A percentile compares a stretch with the other conserved stretches of the same genome.
These are phyloP conservation scores for Russula sp. DNA, from an alignment of 768 basidiomycete genomes.

Conservation along the genomic window DNA sequence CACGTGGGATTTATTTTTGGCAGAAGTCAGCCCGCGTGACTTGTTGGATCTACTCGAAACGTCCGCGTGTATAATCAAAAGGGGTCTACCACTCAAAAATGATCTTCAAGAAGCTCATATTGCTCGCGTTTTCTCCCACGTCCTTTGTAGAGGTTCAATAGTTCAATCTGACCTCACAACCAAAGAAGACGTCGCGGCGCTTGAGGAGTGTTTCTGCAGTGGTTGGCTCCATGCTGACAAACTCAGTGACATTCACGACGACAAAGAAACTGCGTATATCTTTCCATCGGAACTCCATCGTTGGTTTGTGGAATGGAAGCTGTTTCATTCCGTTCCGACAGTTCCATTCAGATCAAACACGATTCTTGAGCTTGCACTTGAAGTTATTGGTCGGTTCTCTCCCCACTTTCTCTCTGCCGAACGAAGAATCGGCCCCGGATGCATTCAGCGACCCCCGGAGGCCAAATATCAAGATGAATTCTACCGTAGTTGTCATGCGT, in stretches of 20 bases:
- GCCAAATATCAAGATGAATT: neutral
- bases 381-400: neutral
- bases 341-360: neutral
- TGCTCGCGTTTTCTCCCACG: neutral
- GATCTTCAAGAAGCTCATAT: neutral
- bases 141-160: neutral
- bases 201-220: neutral
- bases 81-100: neutral
- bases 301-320: neutral
- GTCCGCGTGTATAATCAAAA: neutral
- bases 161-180: neutral
- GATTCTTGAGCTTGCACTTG: neutral
- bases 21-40: neutral
- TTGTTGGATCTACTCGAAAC: neutral
- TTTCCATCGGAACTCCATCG: neutral
- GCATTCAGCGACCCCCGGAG: neutral
- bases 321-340: neutral
- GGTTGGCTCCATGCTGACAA: neutral
- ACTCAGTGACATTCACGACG: neutral
- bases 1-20: neutral
- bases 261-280: neutral
- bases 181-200: neutral
- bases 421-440: neutral
- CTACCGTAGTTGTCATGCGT: neutral
- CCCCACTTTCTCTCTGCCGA: neutral